A percentile compares a stretch with the other conserved stretches of the same genome.
phyloP scores from a whole-genome alignment of 73 alveolate genomes.

The Uronychia setigera region DNA sequence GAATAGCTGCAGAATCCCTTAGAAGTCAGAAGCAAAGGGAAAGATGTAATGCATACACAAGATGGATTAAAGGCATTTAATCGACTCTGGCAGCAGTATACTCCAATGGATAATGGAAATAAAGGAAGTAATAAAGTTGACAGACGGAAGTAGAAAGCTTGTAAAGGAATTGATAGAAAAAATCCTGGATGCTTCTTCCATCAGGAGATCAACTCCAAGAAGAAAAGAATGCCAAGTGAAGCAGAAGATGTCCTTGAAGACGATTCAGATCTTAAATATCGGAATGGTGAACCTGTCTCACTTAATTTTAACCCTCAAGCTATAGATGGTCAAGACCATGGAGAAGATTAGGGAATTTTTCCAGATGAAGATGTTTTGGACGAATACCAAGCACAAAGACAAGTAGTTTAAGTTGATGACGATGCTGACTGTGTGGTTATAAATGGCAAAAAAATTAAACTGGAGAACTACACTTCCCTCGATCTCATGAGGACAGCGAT shows the following conservation, averaged over 20 bases:
- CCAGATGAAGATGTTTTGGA: neutral
- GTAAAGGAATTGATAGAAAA: too few species aligned
- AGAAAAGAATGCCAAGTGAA: neutral
- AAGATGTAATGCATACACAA: too few species aligned
- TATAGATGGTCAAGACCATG: neutral
- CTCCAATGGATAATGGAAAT: too few species aligned
- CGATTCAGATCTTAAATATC: too few species aligned
- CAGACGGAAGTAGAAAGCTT: too few species aligned
- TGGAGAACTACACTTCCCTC: neutral
- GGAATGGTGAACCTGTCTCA: too few species aligned
- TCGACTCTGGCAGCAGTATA: too few species aligned
- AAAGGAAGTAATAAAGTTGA: neutral
- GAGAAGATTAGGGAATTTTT: neutral
- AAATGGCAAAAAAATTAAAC: neutral
- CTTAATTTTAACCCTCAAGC: neutral
- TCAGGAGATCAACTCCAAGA: neutral
- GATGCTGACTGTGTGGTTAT: neutral
- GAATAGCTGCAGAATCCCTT: too few species aligned
- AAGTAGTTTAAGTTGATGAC: too few species aligned
- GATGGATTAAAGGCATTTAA: too few species aligned
- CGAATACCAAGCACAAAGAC: neutral
- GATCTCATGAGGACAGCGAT: neutral
- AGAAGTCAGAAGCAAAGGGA: too few species aligned
- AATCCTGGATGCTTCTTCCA: neutral
- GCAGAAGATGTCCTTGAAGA: too few species aligned